phyloP scores from a whole-genome alignment of 2,329 filamentous ascomycete species.

The Rutstroemia sp. region DNA sequence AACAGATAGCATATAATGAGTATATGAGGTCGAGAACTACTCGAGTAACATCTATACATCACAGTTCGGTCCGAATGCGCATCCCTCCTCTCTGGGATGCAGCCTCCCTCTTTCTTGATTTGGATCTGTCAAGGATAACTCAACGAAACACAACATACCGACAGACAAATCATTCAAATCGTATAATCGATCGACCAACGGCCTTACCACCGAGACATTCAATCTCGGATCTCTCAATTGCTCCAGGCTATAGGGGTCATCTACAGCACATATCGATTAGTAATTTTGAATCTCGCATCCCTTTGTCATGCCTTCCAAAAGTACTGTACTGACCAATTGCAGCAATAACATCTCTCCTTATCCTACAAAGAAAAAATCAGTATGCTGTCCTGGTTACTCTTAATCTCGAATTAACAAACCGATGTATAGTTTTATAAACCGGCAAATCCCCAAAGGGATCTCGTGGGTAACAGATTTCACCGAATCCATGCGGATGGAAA shows the following conservation, averaged over 20 bases:
- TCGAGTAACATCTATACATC: not conserved
- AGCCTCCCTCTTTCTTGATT: not conserved
- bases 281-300: not conserved
- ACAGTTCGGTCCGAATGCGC: too few relatives aligned
- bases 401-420: constrained; percentile 30
- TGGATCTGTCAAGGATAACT: not conserved
- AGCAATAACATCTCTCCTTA: constrained; percentile 55
- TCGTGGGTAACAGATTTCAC: constrained; percentile 19
- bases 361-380: constrained; percentile 27
- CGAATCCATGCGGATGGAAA: constrained; percentile 21
- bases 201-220: constrained; percentile 66
- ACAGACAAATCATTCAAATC: constrained; percentile 73
- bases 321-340: constrained; percentile 51
- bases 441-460: constrained; percentile 42
- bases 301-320: constrained; percentile 42
- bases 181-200: constrained; percentile 77
- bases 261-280: constrained; percentile 27
- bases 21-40: not conserved
- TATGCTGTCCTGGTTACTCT: not conserved
- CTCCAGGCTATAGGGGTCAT: constrained; percentile 62
- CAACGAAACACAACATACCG: constrained; percentile 36
- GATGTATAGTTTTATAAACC: constrained; percentile 72
- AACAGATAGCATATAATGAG: too few relatives aligned
- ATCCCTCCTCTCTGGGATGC: too few relatives aligned
- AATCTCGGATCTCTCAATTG: constrained; percentile 76